phyloP scores from a whole-genome alignment of 2,329 filamentous ascomycete genomes.

The Rutstroemia sp. region DNA sequence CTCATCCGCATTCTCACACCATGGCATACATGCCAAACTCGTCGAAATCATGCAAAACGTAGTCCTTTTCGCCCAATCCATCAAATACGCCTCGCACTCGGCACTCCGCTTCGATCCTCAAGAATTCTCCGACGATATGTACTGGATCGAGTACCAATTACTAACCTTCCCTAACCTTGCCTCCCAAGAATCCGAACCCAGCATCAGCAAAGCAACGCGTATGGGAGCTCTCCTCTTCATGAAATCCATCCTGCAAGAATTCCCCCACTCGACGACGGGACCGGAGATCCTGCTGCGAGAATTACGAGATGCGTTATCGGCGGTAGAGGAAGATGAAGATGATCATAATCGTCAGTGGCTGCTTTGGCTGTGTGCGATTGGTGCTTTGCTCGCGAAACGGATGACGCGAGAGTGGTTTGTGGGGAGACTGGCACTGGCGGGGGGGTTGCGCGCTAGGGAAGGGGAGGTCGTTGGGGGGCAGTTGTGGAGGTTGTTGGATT shows the following conservation, averaged over 20 bases:
- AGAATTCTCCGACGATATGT: constrained; percentile 16
- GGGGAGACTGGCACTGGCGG: constrained; percentile 3
- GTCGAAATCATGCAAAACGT: constrained; percentile 11
- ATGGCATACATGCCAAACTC: constrained; percentile 8
- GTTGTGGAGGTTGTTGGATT: neutral
- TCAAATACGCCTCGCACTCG: constrained; percentile 7
- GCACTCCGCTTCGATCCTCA: constrained; percentile 10
- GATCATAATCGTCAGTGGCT: neutral
- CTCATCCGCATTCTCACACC: neutral
- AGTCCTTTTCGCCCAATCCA: constrained; percentile 14
- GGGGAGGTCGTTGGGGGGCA: neutral
- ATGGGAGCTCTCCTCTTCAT: constrained; percentile 16
- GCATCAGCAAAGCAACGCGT: constrained; percentile 14
- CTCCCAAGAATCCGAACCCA: neutral
- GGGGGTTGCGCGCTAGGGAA: neutral
- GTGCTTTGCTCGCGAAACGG: neutral
- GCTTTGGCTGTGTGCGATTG: constrained; percentile 3
- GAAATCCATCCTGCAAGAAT: constrained; percentile 18
- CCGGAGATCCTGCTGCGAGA: constrained; percentile 14
- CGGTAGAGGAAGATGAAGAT: neutral
- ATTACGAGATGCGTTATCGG: constrained; percentile 10
- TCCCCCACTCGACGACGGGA: constrained; percentile 14
- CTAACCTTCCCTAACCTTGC: constrained; percentile 11
- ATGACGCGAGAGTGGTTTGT: constrained; percentile 3
- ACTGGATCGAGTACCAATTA: constrained; percentile 17